phyloP scores from a whole-genome alignment of 805 yeast genomes.

The Suhomyces pyralidae region DNA sequence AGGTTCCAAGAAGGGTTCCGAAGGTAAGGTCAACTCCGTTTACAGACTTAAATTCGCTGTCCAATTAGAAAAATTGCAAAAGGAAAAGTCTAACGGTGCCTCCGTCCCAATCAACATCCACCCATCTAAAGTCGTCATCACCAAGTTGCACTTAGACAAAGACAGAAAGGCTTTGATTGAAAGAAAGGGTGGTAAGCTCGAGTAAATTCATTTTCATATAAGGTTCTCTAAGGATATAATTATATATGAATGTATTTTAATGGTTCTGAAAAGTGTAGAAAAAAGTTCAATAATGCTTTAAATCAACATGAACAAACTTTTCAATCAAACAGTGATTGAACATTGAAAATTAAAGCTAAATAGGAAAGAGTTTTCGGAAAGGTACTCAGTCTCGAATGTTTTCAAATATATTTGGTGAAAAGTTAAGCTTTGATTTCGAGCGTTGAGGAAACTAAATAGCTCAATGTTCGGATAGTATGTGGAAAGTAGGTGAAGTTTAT shows the following conservation, averaged over 20 bases:
- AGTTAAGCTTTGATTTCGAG: too few species aligned
- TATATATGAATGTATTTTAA: conserved; percentile 12
- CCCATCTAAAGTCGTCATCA: conserved; percentile 98
- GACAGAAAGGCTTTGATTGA: conserved; percentile 97
- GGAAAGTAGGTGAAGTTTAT: too few species aligned
- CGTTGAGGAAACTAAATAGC: too few species aligned
- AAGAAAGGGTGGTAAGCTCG: conserved; percentile 97
- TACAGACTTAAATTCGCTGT: conserved; percentile 98
- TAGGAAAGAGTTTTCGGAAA: too few species aligned
- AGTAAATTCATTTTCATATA: conserved; percentile 48
- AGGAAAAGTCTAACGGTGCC: conserved; percentile 98
- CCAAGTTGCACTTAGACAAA: conserved; percentile 96
- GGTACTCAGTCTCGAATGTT: too few species aligned
- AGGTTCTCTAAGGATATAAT: conserved; percentile 7
- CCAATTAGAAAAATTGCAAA: conserved; percentile 95
- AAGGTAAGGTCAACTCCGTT: conserved; percentile 95
- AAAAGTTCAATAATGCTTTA: too few species aligned
- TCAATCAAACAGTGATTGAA: too few species aligned
- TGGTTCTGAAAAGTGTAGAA: conserved; percentile 3
- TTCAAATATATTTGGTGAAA: too few species aligned
- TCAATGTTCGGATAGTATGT: too few species aligned
- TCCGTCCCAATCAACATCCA: conserved; percentile 95
- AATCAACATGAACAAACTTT: too few species aligned
- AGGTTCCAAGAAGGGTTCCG: conserved; percentile 99
- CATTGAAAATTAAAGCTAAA: too few species aligned